Percentiles rank a stretch among this genome's conserved stretches.
phyloP scores from a whole-genome alignment of 2,329 filamentous ascomycete genomes.

The Penicillium sp. region DNA sequence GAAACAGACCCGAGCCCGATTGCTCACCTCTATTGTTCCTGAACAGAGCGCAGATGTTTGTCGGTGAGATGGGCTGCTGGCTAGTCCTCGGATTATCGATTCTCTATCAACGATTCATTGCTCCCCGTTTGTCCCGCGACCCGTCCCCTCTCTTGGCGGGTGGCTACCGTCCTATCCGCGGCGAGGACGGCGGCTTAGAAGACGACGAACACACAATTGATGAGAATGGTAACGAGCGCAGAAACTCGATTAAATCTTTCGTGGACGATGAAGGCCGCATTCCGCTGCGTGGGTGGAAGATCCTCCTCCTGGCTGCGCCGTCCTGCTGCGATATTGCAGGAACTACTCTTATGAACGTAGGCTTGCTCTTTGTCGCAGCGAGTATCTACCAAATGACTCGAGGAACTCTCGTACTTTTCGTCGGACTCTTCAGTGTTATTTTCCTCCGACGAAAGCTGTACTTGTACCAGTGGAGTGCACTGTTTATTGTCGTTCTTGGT shows the following conservation, averaged over 20 bases:
- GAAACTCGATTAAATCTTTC: conserved; percentile 53
- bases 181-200: conserved; percentile 48
- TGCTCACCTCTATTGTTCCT: neutral
- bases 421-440: conserved; percentile 89
- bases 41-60: conserved; percentile 81
- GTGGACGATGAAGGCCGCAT: conserved; percentile 57
- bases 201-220: conserved; percentile 47
- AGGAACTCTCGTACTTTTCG: conserved; percentile 90
- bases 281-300: conserved; percentile 67
- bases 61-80: conserved; percentile 96
- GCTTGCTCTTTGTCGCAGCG: conserved; percentile 87
- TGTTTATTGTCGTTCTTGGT: conserved; percentile 82
- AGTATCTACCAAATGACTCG: conserved; percentile 99
- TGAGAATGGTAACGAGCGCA: conserved; percentile 42
- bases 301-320: conserved; percentile 77
- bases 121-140: conserved; percentile 38
- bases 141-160: conserved; percentile 45
- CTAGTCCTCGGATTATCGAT: conserved; percentile 74
- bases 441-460: conserved; percentile 79
- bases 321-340: conserved; percentile 92
- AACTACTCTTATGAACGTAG: conserved; percentile 96
- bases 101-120: conserved; percentile 61
- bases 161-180: conserved; percentile 67
- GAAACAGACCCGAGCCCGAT: neutral
- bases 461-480: conserved; percentile 88